Evolutionary conservation across 768 basidiomycete genomes (phyloP).

Genomic region (Lactarius indigo): DNA sequence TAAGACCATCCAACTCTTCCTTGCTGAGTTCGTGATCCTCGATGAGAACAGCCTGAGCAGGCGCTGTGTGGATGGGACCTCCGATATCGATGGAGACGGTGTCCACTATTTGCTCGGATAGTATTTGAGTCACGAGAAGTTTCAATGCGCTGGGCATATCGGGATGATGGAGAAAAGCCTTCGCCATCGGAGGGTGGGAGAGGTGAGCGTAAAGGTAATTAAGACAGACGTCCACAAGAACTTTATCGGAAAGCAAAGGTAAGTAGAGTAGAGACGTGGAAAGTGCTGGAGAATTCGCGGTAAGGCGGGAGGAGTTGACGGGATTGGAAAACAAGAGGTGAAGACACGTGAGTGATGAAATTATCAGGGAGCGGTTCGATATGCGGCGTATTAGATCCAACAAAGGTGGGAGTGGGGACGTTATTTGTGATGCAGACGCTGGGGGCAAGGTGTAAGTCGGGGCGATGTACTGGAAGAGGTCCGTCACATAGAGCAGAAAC

Average conservation of each 20-base stretch:
- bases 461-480: constrained; percentile 65
- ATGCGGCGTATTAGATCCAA: constrained; percentile 53
- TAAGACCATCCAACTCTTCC: constrained; percentile 61
- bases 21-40: constrained; percentile 64
- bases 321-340: constrained; percentile 60
- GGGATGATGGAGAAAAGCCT: constrained; percentile 68
- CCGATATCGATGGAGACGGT: constrained; percentile 61
- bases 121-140: constrained; percentile 61
- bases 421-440: constrained; percentile 31
- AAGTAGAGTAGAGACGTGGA: constrained; percentile 65
- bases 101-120: constrained; percentile 72
- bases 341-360: constrained; percentile 58
- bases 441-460: constrained; percentile 40
- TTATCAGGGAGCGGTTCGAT: constrained; percentile 71
- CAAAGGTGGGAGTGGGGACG: constrained; percentile 56
- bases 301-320: constrained; percentile 51
- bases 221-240: constrained; percentile 64
- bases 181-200: constrained; percentile 69
- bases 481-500: constrained; percentile 66
- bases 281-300: constrained; percentile 55
- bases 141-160: constrained; percentile 68
- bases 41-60: constrained; percentile 43
- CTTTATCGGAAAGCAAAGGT: constrained; percentile 66
- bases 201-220: constrained; percentile 76
- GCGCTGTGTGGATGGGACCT: constrained; percentile 53